Percentiles rank a stretch among this genome's conserved stretches.
phyloP scores from a whole-genome alignment of 1,284 basidiomycete genomes.

The Austroboletus niveus region DNA sequence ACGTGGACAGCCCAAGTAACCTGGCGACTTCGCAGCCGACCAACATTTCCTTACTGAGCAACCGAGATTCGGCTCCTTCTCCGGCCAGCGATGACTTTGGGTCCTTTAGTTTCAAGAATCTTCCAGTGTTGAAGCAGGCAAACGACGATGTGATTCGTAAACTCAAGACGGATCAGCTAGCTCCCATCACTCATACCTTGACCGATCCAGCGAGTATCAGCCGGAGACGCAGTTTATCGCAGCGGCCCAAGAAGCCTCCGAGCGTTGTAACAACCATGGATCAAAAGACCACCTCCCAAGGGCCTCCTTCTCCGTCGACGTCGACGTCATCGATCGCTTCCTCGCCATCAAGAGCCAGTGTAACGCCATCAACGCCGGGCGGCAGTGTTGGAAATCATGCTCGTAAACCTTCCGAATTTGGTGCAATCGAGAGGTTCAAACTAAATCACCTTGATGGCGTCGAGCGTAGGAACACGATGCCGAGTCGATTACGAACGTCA shows the following conservation, averaged over 20 bases:
- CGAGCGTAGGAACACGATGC: conserved; percentile 82
- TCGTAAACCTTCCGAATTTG: conserved; percentile 83
- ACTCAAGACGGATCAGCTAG: conserved; percentile 81
- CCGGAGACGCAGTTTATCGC: conserved; percentile 72
- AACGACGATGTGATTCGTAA: conserved; percentile 99
- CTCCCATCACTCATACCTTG: conserved; percentile 68
- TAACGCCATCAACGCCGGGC: conserved; percentile 70
- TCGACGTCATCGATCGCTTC: conserved; percentile 93
- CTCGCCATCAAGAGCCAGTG: conserved; percentile 77
- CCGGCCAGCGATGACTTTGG: conserved; percentile 88
- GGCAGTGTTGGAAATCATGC: conserved; percentile 54
- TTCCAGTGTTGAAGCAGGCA: conserved; percentile 95
- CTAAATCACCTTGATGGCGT: conserved; percentile 71
- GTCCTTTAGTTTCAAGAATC: conserved; percentile 97
- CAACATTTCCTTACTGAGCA: conserved; percentile 45
- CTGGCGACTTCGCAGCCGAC: conserved; percentile 43
- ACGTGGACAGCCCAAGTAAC: conserved; percentile 48
- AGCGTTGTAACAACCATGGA: conserved; percentile 72
- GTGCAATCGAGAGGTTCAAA: conserved; percentile 84
- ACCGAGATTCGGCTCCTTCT: conserved; percentile 46
- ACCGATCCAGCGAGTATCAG: conserved; percentile 60
- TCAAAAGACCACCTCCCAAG: conserved; percentile 55
- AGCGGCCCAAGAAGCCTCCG: conserved; percentile 72
- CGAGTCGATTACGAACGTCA: conserved; percentile 83
- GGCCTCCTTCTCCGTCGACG: conserved; percentile 86